phyloP scores from a whole-genome alignment of 306 rosid genomes.

The Astragalus glycyphyllos region DNA sequence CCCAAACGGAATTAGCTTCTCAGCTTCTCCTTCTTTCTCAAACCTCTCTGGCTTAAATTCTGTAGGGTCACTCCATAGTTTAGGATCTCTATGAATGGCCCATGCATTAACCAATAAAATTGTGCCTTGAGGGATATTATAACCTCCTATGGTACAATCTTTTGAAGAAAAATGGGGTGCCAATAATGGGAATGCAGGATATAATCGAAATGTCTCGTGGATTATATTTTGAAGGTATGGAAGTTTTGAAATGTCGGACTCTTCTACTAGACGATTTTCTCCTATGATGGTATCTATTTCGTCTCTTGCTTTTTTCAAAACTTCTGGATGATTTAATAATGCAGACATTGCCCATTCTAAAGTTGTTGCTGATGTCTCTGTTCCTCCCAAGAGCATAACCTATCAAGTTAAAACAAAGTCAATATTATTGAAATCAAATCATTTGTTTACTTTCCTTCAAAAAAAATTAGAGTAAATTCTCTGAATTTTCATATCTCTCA shows the following conservation, averaged over 20 bases:
- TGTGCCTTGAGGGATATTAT: constrained; percentile 31
- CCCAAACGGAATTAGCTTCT: constrained; percentile 43
- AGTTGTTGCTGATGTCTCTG: constrained; percentile 42
- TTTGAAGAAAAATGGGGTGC: constrained; percentile 41
- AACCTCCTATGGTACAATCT: constrained; percentile 44
- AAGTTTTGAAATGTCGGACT: constrained; percentile 39
- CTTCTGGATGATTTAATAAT: constrained; percentile 42
- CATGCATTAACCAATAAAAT: constrained; percentile 44
- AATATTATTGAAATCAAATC: not conserved
- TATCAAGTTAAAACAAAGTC: constrained; percentile 18
- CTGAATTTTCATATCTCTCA: no score
- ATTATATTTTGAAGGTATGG: constrained; percentile 39
- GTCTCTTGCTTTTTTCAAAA: constrained; percentile 37
- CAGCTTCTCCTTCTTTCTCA: constrained; percentile 46
- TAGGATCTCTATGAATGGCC: constrained; percentile 47
- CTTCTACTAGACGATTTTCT: constrained; percentile 29
- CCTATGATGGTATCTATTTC: constrained; percentile 34
- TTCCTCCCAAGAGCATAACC: constrained; percentile 45
- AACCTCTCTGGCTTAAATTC: constrained; percentile 43
- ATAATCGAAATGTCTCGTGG: constrained; percentile 35
- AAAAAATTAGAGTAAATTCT: no score
- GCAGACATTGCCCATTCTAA: constrained; percentile 47
- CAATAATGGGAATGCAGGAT: constrained; percentile 38
- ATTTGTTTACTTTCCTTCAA: not conserved
- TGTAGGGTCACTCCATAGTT: constrained; percentile 40